Evolutionary conservation across 768 basidiomycete genomes (phyloP).

Genomic region (Leccinum subgranulosum): DNA sequence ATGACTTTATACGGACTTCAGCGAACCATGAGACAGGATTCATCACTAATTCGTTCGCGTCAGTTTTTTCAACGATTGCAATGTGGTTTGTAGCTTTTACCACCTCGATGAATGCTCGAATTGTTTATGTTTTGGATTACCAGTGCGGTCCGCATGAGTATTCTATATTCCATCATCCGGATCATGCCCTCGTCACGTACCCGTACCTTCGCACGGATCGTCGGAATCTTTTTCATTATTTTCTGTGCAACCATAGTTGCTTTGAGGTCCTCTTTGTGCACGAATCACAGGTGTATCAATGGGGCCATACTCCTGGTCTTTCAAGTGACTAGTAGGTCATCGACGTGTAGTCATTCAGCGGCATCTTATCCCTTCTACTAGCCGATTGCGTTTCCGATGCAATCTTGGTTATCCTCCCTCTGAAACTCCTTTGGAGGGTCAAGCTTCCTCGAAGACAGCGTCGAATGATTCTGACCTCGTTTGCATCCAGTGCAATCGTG

Average conservation of each 20-base stretch:
- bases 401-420: neutral
- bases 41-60: neutral
- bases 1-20: too few relatives aligned
- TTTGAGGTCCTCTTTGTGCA: neutral
- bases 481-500: constrained; percentile 8
- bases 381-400: neutral
- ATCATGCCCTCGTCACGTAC: neutral
- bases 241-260: neutral
- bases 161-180: neutral
- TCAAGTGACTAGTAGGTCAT: neutral
- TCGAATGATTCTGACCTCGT: constrained; percentile 14
- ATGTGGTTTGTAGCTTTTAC: neutral
- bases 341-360: neutral
- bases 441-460: constrained; percentile 12
- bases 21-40: too few relatives aligned
- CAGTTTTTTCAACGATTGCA: neutral
- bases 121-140: neutral
- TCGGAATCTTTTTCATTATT: neutral
- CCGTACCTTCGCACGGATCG: neutral
- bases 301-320: neutral
- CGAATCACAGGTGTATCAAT: neutral
- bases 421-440: constrained; percentile 10
- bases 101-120: too few relatives aligned
- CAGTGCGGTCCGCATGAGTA: neutral
- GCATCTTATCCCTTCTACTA: neutral